These are phyloP conservation scores for Musa beccarii DNA, from an alignment of 176 grass and related monocot species.

Conservation along the genomic window DNA sequence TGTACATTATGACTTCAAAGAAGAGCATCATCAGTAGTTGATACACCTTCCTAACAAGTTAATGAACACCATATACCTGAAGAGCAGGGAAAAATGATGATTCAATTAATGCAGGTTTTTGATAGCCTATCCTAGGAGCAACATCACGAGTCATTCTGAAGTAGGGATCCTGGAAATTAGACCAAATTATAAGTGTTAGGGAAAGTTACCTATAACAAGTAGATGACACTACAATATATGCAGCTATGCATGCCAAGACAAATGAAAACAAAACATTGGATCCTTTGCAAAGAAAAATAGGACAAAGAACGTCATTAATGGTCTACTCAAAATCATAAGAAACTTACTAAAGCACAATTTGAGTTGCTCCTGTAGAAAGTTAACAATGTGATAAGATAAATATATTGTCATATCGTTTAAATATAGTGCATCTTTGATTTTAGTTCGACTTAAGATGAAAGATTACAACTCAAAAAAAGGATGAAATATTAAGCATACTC, in stretches of 20 bases:
- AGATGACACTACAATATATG: neutral
- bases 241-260: neutral
- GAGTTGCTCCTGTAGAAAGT: no score
- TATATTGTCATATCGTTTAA: no score
- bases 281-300: neutral
- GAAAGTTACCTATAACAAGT: slow-evolving; percentile 15
- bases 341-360: no score
- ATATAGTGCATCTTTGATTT: no score
- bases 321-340: no score
- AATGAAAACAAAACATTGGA: neutral
- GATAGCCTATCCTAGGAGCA: slow-evolving; percentile 92
- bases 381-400: no score
- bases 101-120: slow-evolving; percentile 89
- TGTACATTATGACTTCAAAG: no score
- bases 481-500: no score
- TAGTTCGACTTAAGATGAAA: no score
- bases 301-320: neutral
- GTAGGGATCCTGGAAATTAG: slow-evolving; percentile 71
- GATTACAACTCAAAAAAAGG: no score
- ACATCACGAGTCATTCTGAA: slow-evolving; percentile 99
- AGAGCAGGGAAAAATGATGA: slow-evolving; percentile 97
- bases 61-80: slow-evolving; percentile 47
- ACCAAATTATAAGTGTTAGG: slow-evolving; percentile 1
- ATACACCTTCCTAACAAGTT: neutral
- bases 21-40: no score